phyloP scores from a whole-genome alignment of 805 yeast genomes.

The Lipomyces starkeyi region DNA sequence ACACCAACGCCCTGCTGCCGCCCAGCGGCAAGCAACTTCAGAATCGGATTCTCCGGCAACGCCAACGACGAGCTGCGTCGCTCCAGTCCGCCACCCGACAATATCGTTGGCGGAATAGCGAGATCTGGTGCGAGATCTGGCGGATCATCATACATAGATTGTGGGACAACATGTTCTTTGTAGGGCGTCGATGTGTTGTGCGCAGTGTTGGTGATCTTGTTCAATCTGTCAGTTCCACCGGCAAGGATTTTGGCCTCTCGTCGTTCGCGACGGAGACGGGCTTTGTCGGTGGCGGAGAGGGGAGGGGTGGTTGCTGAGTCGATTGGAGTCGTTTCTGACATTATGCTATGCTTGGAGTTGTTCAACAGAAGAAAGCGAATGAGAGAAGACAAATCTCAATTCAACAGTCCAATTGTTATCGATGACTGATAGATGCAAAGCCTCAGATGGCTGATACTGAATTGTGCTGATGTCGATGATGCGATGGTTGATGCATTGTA shows the following conservation, averaged over 20 bases:
- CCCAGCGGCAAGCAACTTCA: constrained; percentile 20
- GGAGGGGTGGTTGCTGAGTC: constrained; percentile 7
- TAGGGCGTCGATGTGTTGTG: constrained; percentile 6
- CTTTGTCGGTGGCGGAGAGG: constrained; percentile 31
- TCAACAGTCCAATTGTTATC: not conserved
- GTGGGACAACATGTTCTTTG: constrained; percentile 1
- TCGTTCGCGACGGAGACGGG: constrained; percentile 40
- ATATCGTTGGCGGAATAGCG: constrained; percentile 5
- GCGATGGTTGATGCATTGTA: not conserved
- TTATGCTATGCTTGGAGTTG: not conserved
- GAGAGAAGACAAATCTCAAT: not conserved
- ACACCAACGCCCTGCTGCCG: constrained; percentile 21
- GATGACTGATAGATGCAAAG: not conserved
- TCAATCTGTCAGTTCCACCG: constrained; percentile 37
- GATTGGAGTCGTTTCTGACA: not conserved
- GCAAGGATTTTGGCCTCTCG: constrained; percentile 38
- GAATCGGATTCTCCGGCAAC: constrained; percentile 27
- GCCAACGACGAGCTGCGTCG: constrained; percentile 1
- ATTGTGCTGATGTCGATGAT: not conserved
- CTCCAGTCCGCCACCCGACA: constrained; percentile 1
- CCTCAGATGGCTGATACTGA: not conserved
- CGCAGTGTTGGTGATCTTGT: constrained; percentile 32
- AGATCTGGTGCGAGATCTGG: constrained; percentile 14
- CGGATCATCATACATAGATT: constrained; percentile 8
- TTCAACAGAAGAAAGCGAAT: not conserved